Evolutionary conservation across 2,329 filamentous ascomycete species (phyloP).

Genomic region (Penicillium griseofulvum): DNA sequence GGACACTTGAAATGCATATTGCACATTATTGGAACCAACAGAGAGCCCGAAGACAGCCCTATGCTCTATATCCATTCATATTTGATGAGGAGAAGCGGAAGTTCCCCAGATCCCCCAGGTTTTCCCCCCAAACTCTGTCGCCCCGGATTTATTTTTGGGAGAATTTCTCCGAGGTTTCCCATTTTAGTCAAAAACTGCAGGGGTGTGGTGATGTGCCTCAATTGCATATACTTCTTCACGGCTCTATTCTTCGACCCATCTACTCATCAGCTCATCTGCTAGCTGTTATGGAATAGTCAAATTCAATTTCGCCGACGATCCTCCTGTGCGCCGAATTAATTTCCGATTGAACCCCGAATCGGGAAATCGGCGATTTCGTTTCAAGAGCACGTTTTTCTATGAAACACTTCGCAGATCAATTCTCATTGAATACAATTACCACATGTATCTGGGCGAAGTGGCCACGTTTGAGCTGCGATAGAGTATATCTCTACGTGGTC

Average conservation of each 20-base stretch:
- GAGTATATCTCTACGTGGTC: not conserved
- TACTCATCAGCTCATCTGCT: not conserved
- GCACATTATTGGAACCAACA: slow-evolving; percentile 9
- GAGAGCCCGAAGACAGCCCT: not conserved
- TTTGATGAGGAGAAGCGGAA: not conserved
- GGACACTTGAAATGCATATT: slow-evolving; percentile 3
- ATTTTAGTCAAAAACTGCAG: not conserved
- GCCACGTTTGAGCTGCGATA: not conserved
- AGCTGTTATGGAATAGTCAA: no score
- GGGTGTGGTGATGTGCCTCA: not conserved
- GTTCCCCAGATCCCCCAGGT: slow-evolving; percentile 1
- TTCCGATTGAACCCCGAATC: slow-evolving; percentile 17
- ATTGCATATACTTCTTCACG: not conserved
- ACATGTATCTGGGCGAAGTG: not conserved
- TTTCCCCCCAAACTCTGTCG: slow-evolving; percentile 4
- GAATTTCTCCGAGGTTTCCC: slow-evolving; percentile 22
- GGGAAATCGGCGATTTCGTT: not conserved
- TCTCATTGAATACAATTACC: not conserved
- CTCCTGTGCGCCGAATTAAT: slow-evolving; percentile 12
- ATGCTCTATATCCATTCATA: not conserved
- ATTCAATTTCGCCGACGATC: slow-evolving; percentile 21
- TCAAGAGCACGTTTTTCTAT: not conserved
- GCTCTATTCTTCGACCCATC: no score
- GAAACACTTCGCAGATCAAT: no score
- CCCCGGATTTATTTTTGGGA: slow-evolving; percentile 1